A percentile compares a stretch with the other conserved stretches of the same genome.
Evolutionary conservation across 2,329 filamentous ascomycete species (phyloP).

Genomic region (Fusarium sp.): DNA sequence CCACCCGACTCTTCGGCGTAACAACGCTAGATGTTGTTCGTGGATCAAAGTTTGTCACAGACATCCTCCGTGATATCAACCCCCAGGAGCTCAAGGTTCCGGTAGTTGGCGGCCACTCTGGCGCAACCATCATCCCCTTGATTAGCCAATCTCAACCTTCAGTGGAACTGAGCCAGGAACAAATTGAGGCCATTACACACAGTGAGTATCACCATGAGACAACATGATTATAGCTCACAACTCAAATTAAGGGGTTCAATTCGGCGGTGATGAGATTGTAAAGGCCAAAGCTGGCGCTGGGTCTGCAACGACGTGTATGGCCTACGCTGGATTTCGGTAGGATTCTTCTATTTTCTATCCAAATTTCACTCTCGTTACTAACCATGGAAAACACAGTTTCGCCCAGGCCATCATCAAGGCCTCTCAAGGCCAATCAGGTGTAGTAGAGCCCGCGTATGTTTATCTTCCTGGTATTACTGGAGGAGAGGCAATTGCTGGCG

Average conservation of each 20-base stretch:
- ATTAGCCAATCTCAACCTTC: slow-evolving; percentile 73
- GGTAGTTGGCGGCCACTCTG: slow-evolving; percentile 79
- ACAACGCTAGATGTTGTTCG: slow-evolving; percentile 82
- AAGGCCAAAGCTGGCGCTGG: slow-evolving; percentile 85
- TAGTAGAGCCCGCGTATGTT: slow-evolving; percentile 66
- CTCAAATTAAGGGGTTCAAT: slow-evolving; percentile 64
- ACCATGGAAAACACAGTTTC: slow-evolving; percentile 14
- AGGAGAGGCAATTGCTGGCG: slow-evolving; percentile 65
- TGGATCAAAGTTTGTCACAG: slow-evolving; percentile 75
- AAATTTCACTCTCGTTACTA: neutral
- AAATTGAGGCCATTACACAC: slow-evolving; percentile 64
- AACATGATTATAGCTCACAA: neutral
- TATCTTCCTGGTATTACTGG: slow-evolving; percentile 74
- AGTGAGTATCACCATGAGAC: slow-evolving; percentile 39
- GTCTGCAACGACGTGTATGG: slow-evolving; percentile 86
- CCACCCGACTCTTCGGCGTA: slow-evolving; percentile 80
- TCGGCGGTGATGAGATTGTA: slow-evolving; percentile 84
- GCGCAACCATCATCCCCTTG: slow-evolving; percentile 78
- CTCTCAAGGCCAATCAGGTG: slow-evolving; percentile 73
- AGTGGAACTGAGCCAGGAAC: slow-evolving; percentile 64
- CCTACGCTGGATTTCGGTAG: slow-evolving; percentile 62
- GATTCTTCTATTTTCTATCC: neutral
- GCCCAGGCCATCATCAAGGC: slow-evolving; percentile 77
- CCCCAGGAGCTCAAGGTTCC: slow-evolving; percentile 74
- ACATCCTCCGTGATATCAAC: slow-evolving; percentile 57